Evolutionary conservation across 2,329 filamentous ascomycete genomes (phyloP).

Genomic region (Triangularia setosa): DNA sequence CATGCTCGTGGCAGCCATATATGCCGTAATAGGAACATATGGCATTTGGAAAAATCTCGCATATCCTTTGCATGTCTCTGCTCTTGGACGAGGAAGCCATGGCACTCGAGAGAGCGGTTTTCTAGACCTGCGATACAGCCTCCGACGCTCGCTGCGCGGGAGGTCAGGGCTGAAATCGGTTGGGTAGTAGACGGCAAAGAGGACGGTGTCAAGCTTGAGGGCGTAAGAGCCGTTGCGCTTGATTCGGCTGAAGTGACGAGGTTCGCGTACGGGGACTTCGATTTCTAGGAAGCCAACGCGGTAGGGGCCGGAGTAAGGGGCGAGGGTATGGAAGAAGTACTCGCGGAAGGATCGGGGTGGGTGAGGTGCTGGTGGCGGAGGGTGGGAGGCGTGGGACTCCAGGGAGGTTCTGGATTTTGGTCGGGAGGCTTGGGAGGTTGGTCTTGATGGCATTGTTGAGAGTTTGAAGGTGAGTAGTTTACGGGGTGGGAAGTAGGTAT

Average conservation of each 20-base stretch:
- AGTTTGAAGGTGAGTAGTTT: not conserved
- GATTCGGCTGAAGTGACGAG: constrained; percentile 36
- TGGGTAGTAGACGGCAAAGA: constrained; percentile 65
- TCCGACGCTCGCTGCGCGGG: constrained; percentile 28
- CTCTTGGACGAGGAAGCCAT: constrained; percentile 58
- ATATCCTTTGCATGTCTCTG: constrained; percentile 56
- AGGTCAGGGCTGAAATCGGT: constrained; percentile 35
- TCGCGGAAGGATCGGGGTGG: constrained; percentile 34
- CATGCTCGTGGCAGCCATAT: constrained; percentile 55
- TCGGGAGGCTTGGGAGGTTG: not conserved
- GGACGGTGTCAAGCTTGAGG: constrained; percentile 50
- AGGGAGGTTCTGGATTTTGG: not conserved
- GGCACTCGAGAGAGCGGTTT: constrained; percentile 51
- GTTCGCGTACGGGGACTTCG: constrained; percentile 53
- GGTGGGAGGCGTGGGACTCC: not conserved
- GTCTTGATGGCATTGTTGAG: not conserved
- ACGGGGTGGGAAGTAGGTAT: not conserved
- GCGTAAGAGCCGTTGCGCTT: constrained; percentile 38
- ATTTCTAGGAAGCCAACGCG: constrained; percentile 65
- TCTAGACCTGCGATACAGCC: constrained; percentile 31
- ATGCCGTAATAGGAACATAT: constrained; percentile 44
- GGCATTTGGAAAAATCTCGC: constrained; percentile 56
- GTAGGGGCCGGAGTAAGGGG: constrained; percentile 61
- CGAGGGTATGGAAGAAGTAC: constrained; percentile 46
- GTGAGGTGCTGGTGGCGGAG: constrained; percentile 16